phyloP scores from a whole-genome alignment of 179 eudicot species.

The Actinidia polygama region DNA sequence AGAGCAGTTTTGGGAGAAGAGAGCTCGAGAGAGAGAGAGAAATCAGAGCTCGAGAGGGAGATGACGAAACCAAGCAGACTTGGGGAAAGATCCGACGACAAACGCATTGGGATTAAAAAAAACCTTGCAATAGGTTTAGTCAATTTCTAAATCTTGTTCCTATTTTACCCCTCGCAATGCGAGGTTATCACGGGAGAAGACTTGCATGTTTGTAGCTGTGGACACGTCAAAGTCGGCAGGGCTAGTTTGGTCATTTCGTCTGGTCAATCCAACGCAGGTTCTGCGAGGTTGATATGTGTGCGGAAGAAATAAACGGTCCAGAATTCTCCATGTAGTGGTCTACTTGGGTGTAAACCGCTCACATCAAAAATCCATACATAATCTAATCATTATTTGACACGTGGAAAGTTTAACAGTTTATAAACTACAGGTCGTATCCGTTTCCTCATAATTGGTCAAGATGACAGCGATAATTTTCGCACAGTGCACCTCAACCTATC shows the following conservation, averaged over 20 bases:
- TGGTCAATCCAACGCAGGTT: background rate
- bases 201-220: background rate
- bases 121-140: background rate
- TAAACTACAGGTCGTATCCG: too few relatives aligned
- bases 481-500: too few relatives aligned
- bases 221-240: background rate
- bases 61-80: constrained; percentile 1
- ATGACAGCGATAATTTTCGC: too few relatives aligned
- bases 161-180: background rate
- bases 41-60: background rate
- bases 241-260: background rate
- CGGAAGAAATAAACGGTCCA: background rate
- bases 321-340: background rate
- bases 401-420: background rate
- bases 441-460: too few relatives aligned
- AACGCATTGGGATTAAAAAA: constrained; percentile 5
- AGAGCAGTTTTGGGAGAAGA: background rate
- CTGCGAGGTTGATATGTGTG: background rate
- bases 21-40: background rate
- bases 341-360: background rate
- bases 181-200: background rate
- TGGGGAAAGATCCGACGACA: background rate
- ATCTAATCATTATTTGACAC: background rate
- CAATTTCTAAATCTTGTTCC: background rate
- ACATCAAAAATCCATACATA: background rate